phyloP scores from a whole-genome alignment of 148 eudicot genomes.

The Hydrangea macrophylla region DNA sequence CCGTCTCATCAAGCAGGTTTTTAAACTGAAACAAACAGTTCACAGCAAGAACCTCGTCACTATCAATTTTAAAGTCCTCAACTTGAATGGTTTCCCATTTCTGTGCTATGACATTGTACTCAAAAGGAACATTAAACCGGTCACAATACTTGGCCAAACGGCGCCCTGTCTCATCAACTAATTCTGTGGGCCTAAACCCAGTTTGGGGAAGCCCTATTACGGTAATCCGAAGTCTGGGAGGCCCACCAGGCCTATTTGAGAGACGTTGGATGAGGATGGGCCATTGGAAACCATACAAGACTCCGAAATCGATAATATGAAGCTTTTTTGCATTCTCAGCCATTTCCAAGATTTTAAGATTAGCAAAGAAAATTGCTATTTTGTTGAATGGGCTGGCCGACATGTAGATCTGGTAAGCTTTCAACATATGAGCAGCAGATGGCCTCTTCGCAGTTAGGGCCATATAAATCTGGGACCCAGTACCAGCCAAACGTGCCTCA shows the following conservation, averaged over 20 bases:
- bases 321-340: conserved; percentile 24
- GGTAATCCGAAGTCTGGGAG: conserved; percentile 47
- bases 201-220: conserved; percentile 40
- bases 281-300: conserved; percentile 49
- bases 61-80: conserved; percentile 35
- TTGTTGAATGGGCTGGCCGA: conserved; percentile 51
- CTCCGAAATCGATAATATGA: conserved; percentile 49
- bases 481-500: conserved; percentile 52
- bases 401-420: conserved; percentile 40
- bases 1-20: conserved; percentile 38
- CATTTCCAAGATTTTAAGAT: conserved; percentile 31
- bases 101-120: conserved; percentile 35
- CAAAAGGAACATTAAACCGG: conserved; percentile 43
- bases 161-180: conserved; percentile 39
- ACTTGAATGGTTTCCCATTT: conserved; percentile 36
- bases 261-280: conserved; percentile 44
- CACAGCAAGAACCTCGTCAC: conserved; percentile 42
- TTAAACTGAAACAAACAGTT: conserved; percentile 37
- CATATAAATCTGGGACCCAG: conserved; percentile 13
- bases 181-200: conserved; percentile 33
- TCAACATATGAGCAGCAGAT: conserved; percentile 25
- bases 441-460: conserved; percentile 12
- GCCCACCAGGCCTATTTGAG: conserved; percentile 37
- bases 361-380: conserved; percentile 36
- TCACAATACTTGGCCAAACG: conserved; percentile 43